Evolutionary conservation across 2,329 filamentous ascomycete species (phyloP), one percentile per base, ranked within the genome.

Genomic region (Pseudogymnoascus sp.): DNA sequence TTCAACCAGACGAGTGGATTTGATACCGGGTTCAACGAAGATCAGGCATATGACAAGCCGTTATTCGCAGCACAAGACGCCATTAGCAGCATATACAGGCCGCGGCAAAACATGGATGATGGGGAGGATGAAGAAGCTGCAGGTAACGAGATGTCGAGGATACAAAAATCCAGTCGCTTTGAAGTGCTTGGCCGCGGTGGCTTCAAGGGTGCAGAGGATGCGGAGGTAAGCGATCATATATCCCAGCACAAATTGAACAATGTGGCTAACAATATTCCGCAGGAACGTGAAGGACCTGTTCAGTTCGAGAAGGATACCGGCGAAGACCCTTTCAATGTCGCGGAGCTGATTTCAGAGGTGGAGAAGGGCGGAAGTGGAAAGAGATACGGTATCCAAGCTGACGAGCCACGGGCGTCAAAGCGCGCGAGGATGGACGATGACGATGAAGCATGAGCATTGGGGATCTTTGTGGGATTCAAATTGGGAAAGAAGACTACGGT

Each of bases 31-130:
- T 92, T 97, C 82, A 99, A 99, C 75, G 95, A 99, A 75, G 95
- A 99, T 75, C 95, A 99, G 73, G 87, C 88, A 0, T 99, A 97
- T 78, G 95, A 97, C 75, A 97, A 97, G 77, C 95, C 95, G 18
- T 80, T 99, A 6, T 99, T 99, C 74, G 93, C 93, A 0, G 93
- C 95, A 12, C 92, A 97, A 74, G 93, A 97, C 73, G 93, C 91
- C 7, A 91, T 97, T 70, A 95, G 86, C 78, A 93, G 88, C 74
- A 97, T 99, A 69, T 99, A 99, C 76, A 84, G 92, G 36, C 91
- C 93, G 1, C 84, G 84, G 21, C 85, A 89, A 23, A 87, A 88
- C 63, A 85, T 88, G 71, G 89, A 88, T 60, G 90, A 91, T 50
- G 88, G 86, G 14, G 89, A 90, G 16, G 89, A 89, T 63, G 91